Percentiles rank a stretch among this genome's conserved stretches.
Conservation (phyloP, 2,329 filamentous ascomycete species). For the Lecanicillium sp. region DNA sequence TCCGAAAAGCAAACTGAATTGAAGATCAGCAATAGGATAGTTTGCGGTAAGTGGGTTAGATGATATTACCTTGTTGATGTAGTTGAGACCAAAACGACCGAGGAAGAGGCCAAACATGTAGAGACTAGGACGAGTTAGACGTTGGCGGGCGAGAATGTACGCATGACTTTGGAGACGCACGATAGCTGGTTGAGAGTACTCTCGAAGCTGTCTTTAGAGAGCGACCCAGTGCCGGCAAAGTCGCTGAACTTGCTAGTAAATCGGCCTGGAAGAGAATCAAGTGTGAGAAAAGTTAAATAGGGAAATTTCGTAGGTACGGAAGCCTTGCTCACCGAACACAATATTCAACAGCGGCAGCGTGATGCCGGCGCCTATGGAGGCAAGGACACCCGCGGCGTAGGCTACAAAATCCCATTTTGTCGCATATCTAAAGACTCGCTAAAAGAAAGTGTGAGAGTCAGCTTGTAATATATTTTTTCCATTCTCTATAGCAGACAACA, state of each 20-base stretch:
- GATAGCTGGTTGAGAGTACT: constrained; percentile 8
- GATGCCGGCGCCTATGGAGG: constrained; percentile 44
- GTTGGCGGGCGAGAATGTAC: constrained; percentile 9
- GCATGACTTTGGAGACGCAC: not conserved
- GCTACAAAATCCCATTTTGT: constrained; percentile 43
- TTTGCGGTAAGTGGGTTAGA: not conserved
- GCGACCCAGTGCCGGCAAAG: constrained; percentile 3
- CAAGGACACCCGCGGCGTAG: constrained; percentile 36
- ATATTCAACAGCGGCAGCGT: constrained; percentile 54
- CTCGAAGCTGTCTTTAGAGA: constrained; percentile 30
- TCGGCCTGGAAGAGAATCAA: constrained; percentile 35
- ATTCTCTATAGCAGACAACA: not conserved
- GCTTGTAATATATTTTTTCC: not conserved
- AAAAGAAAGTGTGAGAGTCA: constrained; percentile 10
- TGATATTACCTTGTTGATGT: constrained; percentile 45
- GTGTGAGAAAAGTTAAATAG: constrained; percentile 4
- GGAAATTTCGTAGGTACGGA: not conserved
- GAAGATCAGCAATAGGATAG: not conserved
- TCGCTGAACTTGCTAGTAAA: constrained; percentile 32
- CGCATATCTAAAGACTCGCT: constrained; percentile 48
- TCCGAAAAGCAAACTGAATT: constrained; percentile 47
- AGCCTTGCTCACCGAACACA: constrained; percentile 37
- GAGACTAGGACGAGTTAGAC: constrained; percentile 32
- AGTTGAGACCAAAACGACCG: constrained; percentile 55
- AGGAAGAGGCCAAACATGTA: constrained; percentile 67